phyloP scores from a whole-genome alignment of 768 basidiomycete genomes.

The Rubroboletus satanas region DNA sequence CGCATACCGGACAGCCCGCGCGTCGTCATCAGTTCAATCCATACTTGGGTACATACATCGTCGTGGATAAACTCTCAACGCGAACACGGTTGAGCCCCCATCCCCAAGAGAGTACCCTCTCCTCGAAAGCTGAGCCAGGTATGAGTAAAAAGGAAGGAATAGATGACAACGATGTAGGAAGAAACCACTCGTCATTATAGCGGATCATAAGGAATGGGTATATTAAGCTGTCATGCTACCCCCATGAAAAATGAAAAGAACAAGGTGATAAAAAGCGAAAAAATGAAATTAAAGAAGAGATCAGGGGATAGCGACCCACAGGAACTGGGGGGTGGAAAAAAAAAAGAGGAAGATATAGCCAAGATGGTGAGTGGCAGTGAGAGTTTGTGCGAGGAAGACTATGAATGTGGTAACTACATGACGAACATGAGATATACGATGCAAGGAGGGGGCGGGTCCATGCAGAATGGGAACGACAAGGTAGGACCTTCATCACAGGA shows the following conservation, averaged over 20 bases:
- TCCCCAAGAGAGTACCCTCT: conserved; percentile 1
- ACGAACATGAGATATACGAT: conserved; percentile 26
- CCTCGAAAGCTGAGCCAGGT: not conserved
- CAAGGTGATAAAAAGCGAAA: not conserved
- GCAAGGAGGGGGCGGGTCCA: conserved; percentile 3
- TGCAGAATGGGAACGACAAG: not conserved
- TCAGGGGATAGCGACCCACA: conserved; percentile 6
- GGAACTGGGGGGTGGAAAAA: conserved; percentile 2
- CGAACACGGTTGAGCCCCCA: not conserved
- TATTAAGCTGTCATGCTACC: conserved; percentile 24
- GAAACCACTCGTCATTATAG: conserved; percentile 16
- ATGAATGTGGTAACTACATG: conserved; percentile 23
- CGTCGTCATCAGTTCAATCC: conserved; percentile 10
- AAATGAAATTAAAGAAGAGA: conserved; percentile 3
- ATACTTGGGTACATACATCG: conserved; percentile 18
- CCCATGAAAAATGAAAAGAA: conserved; percentile 1
- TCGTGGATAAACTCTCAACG: conserved; percentile 4
- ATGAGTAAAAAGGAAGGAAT: conserved; percentile 1
- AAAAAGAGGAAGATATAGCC: conserved; percentile 14
- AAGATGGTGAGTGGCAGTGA: conserved; percentile 21
- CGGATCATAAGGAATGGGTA: conserved; percentile 23
- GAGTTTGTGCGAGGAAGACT: conserved; percentile 23
- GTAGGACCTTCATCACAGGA: conserved; percentile 39
- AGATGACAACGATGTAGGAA: not conserved
- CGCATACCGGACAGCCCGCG: not conserved